Evolutionary conservation across 805 yeast genomes (phyloP).

Genomic region (Starmera quercuum): DNA sequence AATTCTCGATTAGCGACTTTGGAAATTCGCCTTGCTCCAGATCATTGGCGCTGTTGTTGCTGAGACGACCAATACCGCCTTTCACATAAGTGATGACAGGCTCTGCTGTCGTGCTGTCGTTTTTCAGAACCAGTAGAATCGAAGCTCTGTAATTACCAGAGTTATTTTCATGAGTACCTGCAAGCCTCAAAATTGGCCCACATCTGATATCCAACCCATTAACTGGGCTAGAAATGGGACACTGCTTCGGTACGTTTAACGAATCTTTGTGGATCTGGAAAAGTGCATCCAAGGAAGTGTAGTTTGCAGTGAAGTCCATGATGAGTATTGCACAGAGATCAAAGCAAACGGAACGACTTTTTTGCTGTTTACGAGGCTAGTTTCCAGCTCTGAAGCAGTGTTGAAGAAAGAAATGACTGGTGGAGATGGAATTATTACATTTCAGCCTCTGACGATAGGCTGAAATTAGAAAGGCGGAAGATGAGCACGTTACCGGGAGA

Average conservation of each 20-base stretch:
- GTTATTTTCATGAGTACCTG: slow-evolving; percentile 51
- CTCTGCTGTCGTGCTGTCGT: slow-evolving; percentile 26
- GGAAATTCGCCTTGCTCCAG: slow-evolving; percentile 36
- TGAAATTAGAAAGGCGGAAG: too few species aligned
- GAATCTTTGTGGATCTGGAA: slow-evolving; percentile 3
- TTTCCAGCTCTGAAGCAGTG: too few species aligned
- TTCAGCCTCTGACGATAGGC: too few species aligned
- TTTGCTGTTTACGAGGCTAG: too few species aligned
- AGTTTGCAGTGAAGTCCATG: slow-evolving; percentile 2
- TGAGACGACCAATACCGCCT: slow-evolving; percentile 21
- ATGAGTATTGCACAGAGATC: too few species aligned
- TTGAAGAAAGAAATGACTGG: too few species aligned
- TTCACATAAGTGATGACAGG: slow-evolving; percentile 16
- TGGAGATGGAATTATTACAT: too few species aligned
- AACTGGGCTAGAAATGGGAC: slow-evolving; percentile 8
- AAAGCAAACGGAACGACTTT: too few species aligned
- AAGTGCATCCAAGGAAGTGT: slow-evolving; percentile 1
- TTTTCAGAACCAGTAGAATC: slow-evolving; percentile 50
- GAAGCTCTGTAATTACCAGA: slow-evolving; percentile 56
- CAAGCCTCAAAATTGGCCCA: slow-evolving; percentile 73
- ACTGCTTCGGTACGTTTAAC: slow-evolving; percentile 5
- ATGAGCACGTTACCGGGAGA: too few species aligned
- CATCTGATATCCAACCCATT: slow-evolving; percentile 39
- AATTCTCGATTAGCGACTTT: slow-evolving; percentile 35
- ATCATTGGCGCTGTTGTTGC: slow-evolving; percentile 4